Conservation (phyloP, 768 basidiomycete species). For the Phaeotremella skinneri region DNA sequence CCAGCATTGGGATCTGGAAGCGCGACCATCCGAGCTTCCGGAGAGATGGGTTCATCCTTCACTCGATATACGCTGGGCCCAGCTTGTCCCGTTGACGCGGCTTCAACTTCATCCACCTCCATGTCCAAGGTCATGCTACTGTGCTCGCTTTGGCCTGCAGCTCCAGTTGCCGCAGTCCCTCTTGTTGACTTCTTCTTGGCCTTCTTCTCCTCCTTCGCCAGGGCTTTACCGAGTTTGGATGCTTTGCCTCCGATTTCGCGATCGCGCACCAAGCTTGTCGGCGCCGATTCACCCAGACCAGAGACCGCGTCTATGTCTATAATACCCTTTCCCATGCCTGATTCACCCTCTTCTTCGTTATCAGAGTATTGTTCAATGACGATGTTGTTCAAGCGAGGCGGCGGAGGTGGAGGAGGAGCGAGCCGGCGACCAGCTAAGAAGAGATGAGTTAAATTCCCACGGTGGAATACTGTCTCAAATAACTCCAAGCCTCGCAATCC, state of each 20-base stretch:
- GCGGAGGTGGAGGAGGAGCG: conserved; percentile 16
- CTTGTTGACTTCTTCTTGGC: conserved; percentile 22
- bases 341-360: conserved; percentile 29
- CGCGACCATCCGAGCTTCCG: conserved; percentile 24
- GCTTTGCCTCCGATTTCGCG: conserved; percentile 23
- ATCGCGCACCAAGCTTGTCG: conserved; percentile 41
- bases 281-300: conserved; percentile 44
- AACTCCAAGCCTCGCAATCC: no score
- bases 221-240: conserved; percentile 13
- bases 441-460: neutral
- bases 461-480: no score
- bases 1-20: conserved; percentile 6
- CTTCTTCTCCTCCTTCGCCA: conserved; percentile 17
- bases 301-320: conserved; percentile 50
- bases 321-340: conserved; percentile 14
- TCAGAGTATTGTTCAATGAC: conserved; percentile 46
- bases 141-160: neutral
- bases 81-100: neutral
- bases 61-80: conserved; percentile 8
- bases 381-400: conserved; percentile 10
- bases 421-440: conserved; percentile 3
- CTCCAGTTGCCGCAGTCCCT: neutral
- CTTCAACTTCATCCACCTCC: conserved; percentile 19
- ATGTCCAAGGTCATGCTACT: conserved; percentile 1
- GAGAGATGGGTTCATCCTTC: conserved; percentile 41